Base-by-base conservation (phyloP, 2,329 filamentous ascomycete species). In the Colletotrichum sp. region DNA sequence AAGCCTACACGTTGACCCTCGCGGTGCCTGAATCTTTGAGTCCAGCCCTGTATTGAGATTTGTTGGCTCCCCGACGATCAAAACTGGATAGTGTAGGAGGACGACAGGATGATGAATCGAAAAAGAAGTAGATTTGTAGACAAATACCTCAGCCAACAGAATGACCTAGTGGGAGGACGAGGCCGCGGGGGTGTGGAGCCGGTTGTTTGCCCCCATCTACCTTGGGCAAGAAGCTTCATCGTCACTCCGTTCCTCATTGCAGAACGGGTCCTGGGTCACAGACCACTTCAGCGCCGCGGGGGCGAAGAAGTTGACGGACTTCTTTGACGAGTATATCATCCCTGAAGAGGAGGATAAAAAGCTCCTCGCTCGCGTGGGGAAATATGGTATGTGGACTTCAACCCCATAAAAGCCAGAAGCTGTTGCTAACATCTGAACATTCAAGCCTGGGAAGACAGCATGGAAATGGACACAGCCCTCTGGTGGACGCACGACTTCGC, bases 361-460 rank as follows among this genome's bases (percentile, higher is more conserved):
- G 7, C 71, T 79, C 5, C 28, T 80, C 13, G 13, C n/a, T 8
- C 44, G 77, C 21, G 78, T 78, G 3, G 79, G 80, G 12, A 76
- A 76, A 18, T 82, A 80, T 57, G 77, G 79, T 80, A 64, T 34
- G 78, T 63, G 32, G 13, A 63, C 39, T 44, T n/a, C 8, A 44
- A 10, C 18, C 39, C 39, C 16, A 49, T 9, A 49, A n/a, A 49
- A 5, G 5, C 16, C 5, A 49, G 39, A 49, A 49, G 18, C 39
- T 49, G 18, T 18, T 30, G 39, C 18, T 44, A n/a, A 44, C 18
- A 44, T 5, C 16, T n/a, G 16, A 44, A 44, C 39, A 6, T 44
- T 44, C 39, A n/a, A 80, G 78, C 78, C 6, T 82, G 80, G 81
- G 79, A 82, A 24, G 80, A 82, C 62, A 80, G 79, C 62, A 76